Evolutionary conservation across 345 rosid genomes (phyloP), one percentile per base, ranked within the genome.

Genomic region (Triadica sebifera): DNA sequence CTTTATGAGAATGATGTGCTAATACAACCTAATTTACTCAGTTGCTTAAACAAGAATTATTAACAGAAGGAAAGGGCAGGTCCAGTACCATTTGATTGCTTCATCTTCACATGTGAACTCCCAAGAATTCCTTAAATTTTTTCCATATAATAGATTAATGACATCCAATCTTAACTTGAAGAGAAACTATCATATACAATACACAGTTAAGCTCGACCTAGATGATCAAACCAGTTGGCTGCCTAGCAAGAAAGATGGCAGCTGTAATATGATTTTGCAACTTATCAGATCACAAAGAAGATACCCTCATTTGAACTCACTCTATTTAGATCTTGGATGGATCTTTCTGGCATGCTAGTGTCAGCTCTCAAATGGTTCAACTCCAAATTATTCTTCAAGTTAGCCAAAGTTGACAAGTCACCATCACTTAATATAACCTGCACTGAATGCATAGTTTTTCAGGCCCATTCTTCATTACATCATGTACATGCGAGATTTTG

Each of bases 341-440:
- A 20, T 78, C 68, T 73, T 55, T 81, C 72, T 4, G 67, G 74
- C 22, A 76, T 49, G 55, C 69, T 63, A 24, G 74, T 71, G 60
- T 67, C 85, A 47, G 69, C 47, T 17, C 73, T 82, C 79, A 87
- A 65, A 45, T 74, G 71, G 74, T 89, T 89, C 75, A 77, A 80
- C 78, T 84, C 91, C 82, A 90, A 82, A 79, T 89, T 90, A 74
- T 79, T 79, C 79, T 86, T 88, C 97, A 91, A 84, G 81, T 91
- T 93, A 75, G 90, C 81, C 39, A 93, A 85, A 73, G 97, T 87
- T 63, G 87, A 81, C 67, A 84, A 82, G 76, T 91, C 93, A 16
- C 97, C 97, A 20, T 91, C 97, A 65, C 85, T 89, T 75, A 93
- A 70, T 76, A 85, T 84, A 81, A 90, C 96, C 97, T 91, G 86